Evolutionary conservation across 2,329 filamentous ascomycete species (phyloP).

Genomic region (Fusarium papillatum): DNA sequence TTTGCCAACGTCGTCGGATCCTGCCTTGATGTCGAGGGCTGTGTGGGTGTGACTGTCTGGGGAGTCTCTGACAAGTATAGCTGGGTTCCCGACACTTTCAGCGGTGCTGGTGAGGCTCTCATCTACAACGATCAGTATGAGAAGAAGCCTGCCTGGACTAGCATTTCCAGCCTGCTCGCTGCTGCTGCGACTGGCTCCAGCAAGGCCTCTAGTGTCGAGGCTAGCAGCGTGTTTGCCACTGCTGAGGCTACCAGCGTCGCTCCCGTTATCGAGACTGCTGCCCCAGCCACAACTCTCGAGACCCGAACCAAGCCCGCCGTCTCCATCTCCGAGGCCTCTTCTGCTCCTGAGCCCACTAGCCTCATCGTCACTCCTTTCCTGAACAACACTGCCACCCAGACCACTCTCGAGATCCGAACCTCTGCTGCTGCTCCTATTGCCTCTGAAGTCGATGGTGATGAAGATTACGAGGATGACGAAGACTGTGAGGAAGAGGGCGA

Average conservation of each 20-base stretch:
- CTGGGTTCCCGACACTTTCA: conserved; percentile 55
- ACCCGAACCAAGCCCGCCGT: conserved; percentile 23
- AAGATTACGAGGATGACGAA: conserved; percentile 11
- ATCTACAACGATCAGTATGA: conserved; percentile 53
- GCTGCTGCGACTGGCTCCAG: conserved; percentile 41
- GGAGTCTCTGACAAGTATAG: conserved; percentile 56
- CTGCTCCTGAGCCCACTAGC: conserved; percentile 11
- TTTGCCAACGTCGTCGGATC: conserved; percentile 57
- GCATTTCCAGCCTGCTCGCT: conserved; percentile 51
- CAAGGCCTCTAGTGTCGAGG: background rate
- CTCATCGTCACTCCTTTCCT: conserved; percentile 16
- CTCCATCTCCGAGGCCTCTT: conserved; percentile 11
- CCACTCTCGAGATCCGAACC: conserved; percentile 31
- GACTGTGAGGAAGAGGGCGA: conserved; percentile 27
- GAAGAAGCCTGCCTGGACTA: conserved; percentile 57
- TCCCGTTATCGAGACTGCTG: background rate
- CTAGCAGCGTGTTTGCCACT: conserved; percentile 1
- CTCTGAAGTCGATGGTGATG: conserved; percentile 24
- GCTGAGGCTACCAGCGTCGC: conserved; percentile 11
- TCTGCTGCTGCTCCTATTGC: conserved; percentile 26
- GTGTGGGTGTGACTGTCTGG: conserved; percentile 61
- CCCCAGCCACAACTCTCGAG: conserved; percentile 18
- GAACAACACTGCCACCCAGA: conserved; percentile 31
- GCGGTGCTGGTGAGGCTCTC: conserved; percentile 55
- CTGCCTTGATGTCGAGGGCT: conserved; percentile 53